Conservation (phyloP, 306 rosid species). For the Cucumis sativus region DNA sequence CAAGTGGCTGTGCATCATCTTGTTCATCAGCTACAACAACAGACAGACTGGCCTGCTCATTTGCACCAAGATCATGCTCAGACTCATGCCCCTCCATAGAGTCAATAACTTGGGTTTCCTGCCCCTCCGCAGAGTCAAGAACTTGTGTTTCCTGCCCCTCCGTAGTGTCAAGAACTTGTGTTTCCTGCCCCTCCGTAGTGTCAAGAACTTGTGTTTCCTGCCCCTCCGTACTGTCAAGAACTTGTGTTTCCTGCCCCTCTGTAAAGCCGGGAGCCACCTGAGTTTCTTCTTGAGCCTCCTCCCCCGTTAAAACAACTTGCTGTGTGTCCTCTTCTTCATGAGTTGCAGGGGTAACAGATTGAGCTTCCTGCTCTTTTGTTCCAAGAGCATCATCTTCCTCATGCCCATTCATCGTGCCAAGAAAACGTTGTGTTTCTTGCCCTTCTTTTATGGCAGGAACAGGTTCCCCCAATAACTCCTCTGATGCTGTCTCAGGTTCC, state of each 20-base stretch:
- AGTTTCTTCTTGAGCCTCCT: background rate
- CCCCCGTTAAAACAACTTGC: background rate
- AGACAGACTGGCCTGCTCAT: background rate
- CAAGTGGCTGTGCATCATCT: background rate
- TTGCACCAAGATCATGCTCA: constrained; percentile 1
- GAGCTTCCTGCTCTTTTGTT: background rate
- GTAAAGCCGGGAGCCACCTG: background rate
- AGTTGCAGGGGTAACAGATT: background rate
- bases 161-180: background rate
- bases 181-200: background rate
- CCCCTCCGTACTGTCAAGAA: too few species aligned
- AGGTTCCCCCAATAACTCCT: constrained; percentile 3
- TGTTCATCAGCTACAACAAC: background rate
- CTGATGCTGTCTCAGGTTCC: background rate
- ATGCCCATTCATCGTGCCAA: background rate
- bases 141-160: background rate
- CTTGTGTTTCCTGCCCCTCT: background rate
- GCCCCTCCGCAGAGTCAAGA: too few species aligned
- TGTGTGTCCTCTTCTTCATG: background rate
- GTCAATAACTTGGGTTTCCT: background rate
- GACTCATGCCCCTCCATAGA: background rate
- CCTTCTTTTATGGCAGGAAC: background rate
- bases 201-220: background rate
- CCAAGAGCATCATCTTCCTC: background rate
- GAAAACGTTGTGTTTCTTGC: background rate